These are phyloP conservation scores for Amanita muscaria DNA, from an alignment of 768 basidiomycete species.

Conservation along the genomic window DNA sequence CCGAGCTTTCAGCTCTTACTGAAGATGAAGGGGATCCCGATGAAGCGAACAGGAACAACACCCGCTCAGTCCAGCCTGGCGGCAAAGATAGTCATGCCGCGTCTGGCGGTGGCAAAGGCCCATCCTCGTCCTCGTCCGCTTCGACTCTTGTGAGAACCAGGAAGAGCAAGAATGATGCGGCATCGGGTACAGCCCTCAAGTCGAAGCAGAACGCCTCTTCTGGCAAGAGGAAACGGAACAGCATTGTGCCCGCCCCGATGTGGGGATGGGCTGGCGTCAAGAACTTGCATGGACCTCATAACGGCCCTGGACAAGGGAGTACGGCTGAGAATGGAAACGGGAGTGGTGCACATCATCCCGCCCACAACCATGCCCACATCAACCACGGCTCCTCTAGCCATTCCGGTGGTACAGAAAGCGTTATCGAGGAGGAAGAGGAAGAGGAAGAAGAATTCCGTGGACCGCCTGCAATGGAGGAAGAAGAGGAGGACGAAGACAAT, in stretches of 20 bases:
- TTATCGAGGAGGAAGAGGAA: constrained; percentile 15
- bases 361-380: not conserved
- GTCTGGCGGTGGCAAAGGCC: not conserved
- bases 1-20: constrained; percentile 77
- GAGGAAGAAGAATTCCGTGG: constrained; percentile 13
- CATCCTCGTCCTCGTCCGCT: not conserved
- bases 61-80: not conserved
- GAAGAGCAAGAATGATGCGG: not conserved
- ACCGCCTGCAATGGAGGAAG: constrained; percentile 10
- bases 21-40: constrained; percentile 62
- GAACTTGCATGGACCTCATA: not conserved
- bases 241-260: constrained; percentile 72
- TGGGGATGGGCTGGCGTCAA: constrained; percentile 66
- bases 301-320: not conserved
- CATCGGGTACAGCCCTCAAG: constrained; percentile 11
- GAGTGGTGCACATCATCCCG: not conserved
- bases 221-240: constrained; percentile 47
- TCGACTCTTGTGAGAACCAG: not conserved
- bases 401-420: constrained; percentile 5
- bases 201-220: constrained; percentile 2
- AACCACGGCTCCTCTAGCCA: constrained; percentile 2
- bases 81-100: not conserved
- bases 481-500: constrained; percentile 11
- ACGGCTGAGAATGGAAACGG: not conserved
- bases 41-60: constrained; percentile 16